Evolutionary conservation across 2,329 filamentous ascomycete species (phyloP).

Genomic region (Beauveria caledonica): DNA sequence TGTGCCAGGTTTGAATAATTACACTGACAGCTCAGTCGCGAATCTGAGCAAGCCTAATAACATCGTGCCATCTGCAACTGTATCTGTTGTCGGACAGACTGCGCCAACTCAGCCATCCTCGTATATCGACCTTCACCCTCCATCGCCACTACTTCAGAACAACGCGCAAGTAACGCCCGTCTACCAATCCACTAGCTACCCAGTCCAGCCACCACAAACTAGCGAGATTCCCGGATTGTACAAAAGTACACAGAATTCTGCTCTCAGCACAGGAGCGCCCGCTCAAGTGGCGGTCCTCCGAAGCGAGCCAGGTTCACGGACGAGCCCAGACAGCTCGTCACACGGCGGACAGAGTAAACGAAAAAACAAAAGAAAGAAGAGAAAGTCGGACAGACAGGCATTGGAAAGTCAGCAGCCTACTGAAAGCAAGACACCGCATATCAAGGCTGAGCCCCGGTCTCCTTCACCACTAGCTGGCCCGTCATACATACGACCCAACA

Average conservation of each 20-base stretch:
- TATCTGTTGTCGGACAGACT: neutral
- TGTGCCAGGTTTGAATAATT: constrained; percentile 25
- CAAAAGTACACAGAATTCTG: neutral
- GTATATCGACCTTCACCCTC: constrained; percentile 26
- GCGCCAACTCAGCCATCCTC: constrained; percentile 5
- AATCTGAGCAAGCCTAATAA: constrained; percentile 21
- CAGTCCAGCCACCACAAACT: constrained; percentile 42
- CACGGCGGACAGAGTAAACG: constrained; percentile 42
- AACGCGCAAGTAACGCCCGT: constrained; percentile 68
- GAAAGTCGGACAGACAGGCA: constrained; percentile 42
- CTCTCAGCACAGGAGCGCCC: constrained; percentile 24
- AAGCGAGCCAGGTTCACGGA: constrained; percentile 37
- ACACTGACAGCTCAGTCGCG: constrained; percentile 13
- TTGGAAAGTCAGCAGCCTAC: constrained; percentile 25
- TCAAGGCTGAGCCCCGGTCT: constrained; percentile 58
- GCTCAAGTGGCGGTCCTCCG: constrained; percentile 52
- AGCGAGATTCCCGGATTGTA: constrained; percentile 5
- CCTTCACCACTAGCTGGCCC: constrained; percentile 49
- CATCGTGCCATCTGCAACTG: constrained; percentile 4
- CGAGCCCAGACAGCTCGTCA: constrained; percentile 54
- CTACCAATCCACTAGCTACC: constrained; percentile 59
- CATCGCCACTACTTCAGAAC: constrained; percentile 60
- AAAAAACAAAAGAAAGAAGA: constrained; percentile 41
- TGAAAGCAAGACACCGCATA: constrained; percentile 41
- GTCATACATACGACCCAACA: constrained; percentile 45